Base-by-base conservation (phyloP, 2,329 filamentous ascomycete genomes). In the Talaromyces atroroseus region DNA sequence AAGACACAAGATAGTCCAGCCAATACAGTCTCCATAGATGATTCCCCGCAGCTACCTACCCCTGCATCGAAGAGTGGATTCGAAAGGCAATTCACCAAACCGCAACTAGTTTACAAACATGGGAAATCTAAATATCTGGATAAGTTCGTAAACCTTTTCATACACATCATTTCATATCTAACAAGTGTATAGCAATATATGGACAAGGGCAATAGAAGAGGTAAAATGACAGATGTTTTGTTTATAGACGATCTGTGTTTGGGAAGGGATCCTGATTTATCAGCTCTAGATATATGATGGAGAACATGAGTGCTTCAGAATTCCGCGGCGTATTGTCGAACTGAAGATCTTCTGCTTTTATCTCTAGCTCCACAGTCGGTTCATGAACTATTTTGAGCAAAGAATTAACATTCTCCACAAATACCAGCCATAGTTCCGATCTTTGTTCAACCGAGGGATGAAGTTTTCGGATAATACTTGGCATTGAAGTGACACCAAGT, bases 281-380 rank as follows among this genome's bases (percentile, higher is more conserved):
- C n/a, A n/a, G n/a, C n/a, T n/a, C n/a, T n/a, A n/a, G n/a, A n/a
- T n/a, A n/a, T n/a, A n/a, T n/a, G 20, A 70, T 64, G 26, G 67
- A 59, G 21, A 63, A 67, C 50, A 58, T 36, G n/a, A 49, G 47
- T 20, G 47, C 47, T 16, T 49, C 47, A 5, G 18, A 21, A 36
- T 36, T 49, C 6, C 14, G 14, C 1, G 47, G 29, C 20, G 23
- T 49, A 18, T 14, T 49, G 18, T 36, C 16, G 2, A 23, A 5
- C 18, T 36, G 26, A 18, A 21, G 11, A 29, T 14, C 16, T 21
- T 32, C 18, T 4, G 34, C 21, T 21, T 36, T 34, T 20, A 49
- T 34, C 21, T 32, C 18, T 36, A 18, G 26, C 29, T 20, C 26
- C 2, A 49, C 7, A 36, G n/a, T 36, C 11, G 47, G 47, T 36